These are phyloP conservation scores for Candida dajiaensis DNA, from an alignment of 805 yeast species.

Conservation along the genomic window DNA sequence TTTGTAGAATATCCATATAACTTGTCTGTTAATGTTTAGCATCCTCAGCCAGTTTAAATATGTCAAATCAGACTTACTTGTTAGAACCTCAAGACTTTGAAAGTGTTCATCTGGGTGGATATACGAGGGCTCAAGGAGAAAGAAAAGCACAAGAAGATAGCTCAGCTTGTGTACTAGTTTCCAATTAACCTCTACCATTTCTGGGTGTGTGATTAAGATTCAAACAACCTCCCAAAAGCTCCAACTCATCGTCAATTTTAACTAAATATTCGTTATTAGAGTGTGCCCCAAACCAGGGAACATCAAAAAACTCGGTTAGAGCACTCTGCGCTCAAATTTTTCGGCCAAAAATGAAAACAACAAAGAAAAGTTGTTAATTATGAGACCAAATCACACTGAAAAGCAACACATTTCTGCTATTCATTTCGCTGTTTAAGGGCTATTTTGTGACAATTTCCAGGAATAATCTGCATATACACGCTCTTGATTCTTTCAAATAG, in stretches of 20 bases:
- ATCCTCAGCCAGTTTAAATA: not conserved
- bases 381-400: no score
- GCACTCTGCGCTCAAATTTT: not conserved
- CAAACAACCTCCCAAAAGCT: no score
- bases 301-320: not conserved
- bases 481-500: not conserved
- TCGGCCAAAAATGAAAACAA: not conserved
- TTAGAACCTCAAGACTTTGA: conserved; percentile 78
- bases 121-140: conserved; percentile 71
- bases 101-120: conserved; percentile 98
- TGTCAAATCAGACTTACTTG: conserved; percentile 25
- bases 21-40: conserved; percentile 13
- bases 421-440: not conserved
- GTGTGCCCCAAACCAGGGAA: not conserved
- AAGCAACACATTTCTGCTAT: not conserved
- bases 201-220: no score
- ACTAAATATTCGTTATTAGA: not conserved
- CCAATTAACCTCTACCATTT: conserved; percentile 13
- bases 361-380: not conserved
- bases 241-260: no score
- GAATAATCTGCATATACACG: no score
- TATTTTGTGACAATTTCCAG: not conserved
- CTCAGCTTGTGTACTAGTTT: conserved; percentile 18
- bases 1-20: conserved; percentile 39
- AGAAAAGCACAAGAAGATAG: conserved; percentile 31